Evolutionary conservation across 441 rosid genomes (phyloP).

Genomic region (Viola pubescens): DNA sequence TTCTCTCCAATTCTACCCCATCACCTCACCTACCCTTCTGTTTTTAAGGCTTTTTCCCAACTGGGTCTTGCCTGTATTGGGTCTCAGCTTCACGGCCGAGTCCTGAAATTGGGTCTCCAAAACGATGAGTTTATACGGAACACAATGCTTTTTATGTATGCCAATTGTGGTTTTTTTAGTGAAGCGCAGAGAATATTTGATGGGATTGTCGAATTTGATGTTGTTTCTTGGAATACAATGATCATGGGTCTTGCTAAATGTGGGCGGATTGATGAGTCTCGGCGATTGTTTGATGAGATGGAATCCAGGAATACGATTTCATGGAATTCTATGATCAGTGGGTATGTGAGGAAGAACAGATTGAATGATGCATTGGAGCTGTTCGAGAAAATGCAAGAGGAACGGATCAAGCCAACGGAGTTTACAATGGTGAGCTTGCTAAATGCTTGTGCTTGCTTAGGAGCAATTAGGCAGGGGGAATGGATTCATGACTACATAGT

Average conservation of each 20-base stretch:
- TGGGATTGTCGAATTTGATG: slow-evolving; percentile 33
- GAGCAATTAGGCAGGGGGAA: slow-evolving; percentile 61
- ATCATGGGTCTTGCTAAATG: slow-evolving; percentile 50
- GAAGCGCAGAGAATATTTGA: slow-evolving; percentile 45
- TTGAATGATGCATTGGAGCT: slow-evolving; percentile 53
- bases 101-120: slow-evolving; percentile 54
- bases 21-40: slow-evolving; percentile 69
- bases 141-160: slow-evolving; percentile 55
- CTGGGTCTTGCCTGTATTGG: slow-evolving; percentile 49
- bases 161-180: slow-evolving; percentile 41
- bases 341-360: slow-evolving; percentile 55
- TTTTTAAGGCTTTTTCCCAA: slow-evolving; percentile 60
- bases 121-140: slow-evolving; percentile 50
- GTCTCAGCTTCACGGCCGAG: slow-evolving; percentile 61
- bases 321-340: slow-evolving; percentile 74
- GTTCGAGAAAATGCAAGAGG: slow-evolving; percentile 48
- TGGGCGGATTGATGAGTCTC: slow-evolving; percentile 46
- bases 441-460: slow-evolving; percentile 58
- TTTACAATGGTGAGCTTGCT: slow-evolving; percentile 74
- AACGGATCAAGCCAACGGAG: slow-evolving; percentile 41
- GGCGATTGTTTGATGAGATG: slow-evolving; percentile 49
- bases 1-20: slow-evolving; percentile 38
- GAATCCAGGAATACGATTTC: slow-evolving; percentile 35
- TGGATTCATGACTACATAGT: slow-evolving; percentile 60
- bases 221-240: slow-evolving; percentile 70